These are phyloP conservation scores for Iris macrosiphon DNA, from an alignment of 106 monocot species.

Conservation along the genomic window DNA sequence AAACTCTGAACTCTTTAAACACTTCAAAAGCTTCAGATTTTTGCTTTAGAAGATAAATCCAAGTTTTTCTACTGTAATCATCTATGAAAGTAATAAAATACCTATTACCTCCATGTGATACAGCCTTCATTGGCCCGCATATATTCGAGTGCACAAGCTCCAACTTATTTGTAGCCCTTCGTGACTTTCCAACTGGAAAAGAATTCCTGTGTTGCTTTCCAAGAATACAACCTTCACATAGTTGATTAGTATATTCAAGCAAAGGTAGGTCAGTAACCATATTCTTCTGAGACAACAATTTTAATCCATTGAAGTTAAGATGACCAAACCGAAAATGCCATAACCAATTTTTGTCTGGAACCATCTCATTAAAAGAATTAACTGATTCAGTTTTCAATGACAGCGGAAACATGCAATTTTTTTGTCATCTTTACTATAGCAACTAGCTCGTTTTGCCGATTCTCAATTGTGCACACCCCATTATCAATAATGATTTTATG, in stretches of 20 bases:
- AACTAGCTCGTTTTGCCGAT: no score
- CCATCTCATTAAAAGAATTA: no score
- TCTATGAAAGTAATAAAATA: background rate
- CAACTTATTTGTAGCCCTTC: background rate
- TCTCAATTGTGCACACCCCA: no score
- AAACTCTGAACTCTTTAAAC: constrained; percentile 2
- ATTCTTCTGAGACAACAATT: no score
- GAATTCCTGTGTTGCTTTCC: background rate
- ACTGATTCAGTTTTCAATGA: no score
- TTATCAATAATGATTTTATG: no score
- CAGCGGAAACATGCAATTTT: no score
- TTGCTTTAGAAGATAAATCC: background rate
- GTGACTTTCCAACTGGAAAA: background rate
- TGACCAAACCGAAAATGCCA: no score
- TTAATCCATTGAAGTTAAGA: no score
- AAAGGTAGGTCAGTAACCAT: no score
- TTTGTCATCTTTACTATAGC: no score
- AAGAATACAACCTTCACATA: constrained; percentile 10
- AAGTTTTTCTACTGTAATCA: background rate
- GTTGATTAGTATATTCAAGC: background rate
- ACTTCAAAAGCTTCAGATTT: background rate
- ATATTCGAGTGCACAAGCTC: background rate
- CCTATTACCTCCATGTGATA: background rate
- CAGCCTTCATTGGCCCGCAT: background rate
- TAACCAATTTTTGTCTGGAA: no score